Conservation (phyloP, 257 asterid genomes). For the Nicotiana noctiflora region DNA sequence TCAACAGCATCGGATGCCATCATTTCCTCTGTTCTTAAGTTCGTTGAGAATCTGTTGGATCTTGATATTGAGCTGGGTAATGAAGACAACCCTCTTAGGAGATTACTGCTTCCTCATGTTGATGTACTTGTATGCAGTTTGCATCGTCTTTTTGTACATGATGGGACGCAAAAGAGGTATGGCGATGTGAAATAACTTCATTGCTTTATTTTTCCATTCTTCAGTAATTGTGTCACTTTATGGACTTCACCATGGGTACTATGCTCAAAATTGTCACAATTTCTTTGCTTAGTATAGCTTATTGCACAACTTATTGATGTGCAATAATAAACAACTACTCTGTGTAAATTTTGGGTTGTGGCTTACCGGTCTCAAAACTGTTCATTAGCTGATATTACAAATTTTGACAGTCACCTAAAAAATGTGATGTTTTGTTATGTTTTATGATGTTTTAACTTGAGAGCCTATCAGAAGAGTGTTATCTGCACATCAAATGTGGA, state of each 20-base stretch:
- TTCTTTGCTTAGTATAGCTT: neutral
- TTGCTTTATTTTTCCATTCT: neutral
- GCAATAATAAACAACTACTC: neutral
- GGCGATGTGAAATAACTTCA: neutral
- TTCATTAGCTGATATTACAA: conserved; percentile 3
- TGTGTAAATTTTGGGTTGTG: neutral
- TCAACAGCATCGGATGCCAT: conserved; percentile 68
- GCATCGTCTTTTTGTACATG: conserved; percentile 42
- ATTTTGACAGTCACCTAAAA: conserved; percentile 1
- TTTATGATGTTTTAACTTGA: neutral
- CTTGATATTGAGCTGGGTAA: conserved; percentile 58
- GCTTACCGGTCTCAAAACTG: neutral
- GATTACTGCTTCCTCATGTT: conserved; percentile 57
- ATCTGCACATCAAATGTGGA: neutral
- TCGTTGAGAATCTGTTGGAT: conserved; percentile 67
- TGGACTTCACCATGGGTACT: neutral
- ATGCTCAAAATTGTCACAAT: neutral
- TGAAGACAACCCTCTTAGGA: conserved; percentile 39
- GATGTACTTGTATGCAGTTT: conserved; percentile 61
- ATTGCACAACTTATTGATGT: neutral
- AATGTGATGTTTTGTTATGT: neutral
- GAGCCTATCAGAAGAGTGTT: neutral
- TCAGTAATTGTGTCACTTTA: neutral
- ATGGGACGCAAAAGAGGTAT: conserved; percentile 54
- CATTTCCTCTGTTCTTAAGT: conserved; percentile 56